Conservation (phyloP, 1,284 basidiomycete species). For the Schizophyllum commune region DNA sequence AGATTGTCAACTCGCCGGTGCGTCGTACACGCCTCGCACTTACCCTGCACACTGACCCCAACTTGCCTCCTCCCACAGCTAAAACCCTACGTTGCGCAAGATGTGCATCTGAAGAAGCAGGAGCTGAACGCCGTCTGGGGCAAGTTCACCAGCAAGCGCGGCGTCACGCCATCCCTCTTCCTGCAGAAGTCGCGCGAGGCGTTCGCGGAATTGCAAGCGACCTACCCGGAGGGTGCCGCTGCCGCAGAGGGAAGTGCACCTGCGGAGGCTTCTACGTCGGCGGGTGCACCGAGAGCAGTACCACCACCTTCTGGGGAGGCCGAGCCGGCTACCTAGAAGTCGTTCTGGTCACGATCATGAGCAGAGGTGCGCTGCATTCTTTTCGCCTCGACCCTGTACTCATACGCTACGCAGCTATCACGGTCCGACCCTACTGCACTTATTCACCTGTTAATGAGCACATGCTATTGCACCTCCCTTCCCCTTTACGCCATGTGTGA, state of each 20-base stretch:
- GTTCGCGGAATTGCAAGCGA: not conserved
- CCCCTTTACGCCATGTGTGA: no score
- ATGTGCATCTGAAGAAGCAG: conserved; percentile 24
- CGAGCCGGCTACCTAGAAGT: not conserved
- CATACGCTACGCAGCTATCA: not conserved
- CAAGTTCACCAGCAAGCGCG: conserved; percentile 25
- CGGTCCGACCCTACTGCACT: no score
- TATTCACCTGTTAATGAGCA: not conserved
- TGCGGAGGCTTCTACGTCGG: not conserved
- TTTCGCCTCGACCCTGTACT: not conserved
- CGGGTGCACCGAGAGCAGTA: not conserved
- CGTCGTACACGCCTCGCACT: conserved; percentile 20
- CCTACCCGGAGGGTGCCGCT: not conserved
- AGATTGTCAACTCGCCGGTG: conserved; percentile 56
- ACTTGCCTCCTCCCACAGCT: conserved; percentile 21
- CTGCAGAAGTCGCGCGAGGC: not conserved
- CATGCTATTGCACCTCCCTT: not conserved
- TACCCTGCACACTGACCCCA: not conserved
- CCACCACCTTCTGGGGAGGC: not conserved
- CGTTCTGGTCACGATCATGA: not conserved
- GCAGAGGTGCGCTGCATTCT: not conserved
- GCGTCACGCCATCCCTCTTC: conserved; percentile 9
- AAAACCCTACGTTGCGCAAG: conserved; percentile 39
- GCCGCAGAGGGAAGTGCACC: not conserved
- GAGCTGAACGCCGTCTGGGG: conserved; percentile 28